Evolutionary conservation across 306 rosid species (phyloP), one percentile per base, ranked within the genome.

Genomic region (Castanea crenata): DNA sequence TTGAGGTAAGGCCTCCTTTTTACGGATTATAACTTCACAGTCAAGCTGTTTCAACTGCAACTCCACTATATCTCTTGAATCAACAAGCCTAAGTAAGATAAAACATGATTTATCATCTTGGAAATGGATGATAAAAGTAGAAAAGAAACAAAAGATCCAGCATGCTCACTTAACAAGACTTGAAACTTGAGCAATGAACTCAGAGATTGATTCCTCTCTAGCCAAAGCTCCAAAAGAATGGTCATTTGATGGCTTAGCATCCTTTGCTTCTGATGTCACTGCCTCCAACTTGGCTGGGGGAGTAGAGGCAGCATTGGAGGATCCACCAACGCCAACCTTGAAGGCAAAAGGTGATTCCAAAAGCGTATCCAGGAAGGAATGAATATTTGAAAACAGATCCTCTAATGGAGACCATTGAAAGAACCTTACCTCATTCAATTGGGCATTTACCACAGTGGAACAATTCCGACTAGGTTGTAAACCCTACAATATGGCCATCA

Each of bases 51-150:
- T 90, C 85, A 92, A 32, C 80, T 80, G 88, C 85, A 92, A 80
- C 88, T 92, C 97, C 23, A 84, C 90, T 70, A 92, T 90, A 78
- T 92, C 97, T 82, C 97, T 86, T 18, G 97, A 89, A 88, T 92
- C 95, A 78, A 92, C 97, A 79, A 92, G 92, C 86, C 97, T 92
- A 81, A 67, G 79, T 75, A 72, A 38, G 35, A 71, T 21, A 65
- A 68, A 49, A 74, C 23, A 75, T 71, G 75, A 69, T 69, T 86
- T 73, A 56, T 55, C 69, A 34, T 64, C 55, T 76, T n/a, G 1
- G 16, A n/a, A 74, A 71, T 55, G 12, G 67, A 58, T 57, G 52
- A 46, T 20, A 63, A 25, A 59, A 34, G 35, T 1, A 64, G 3
- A 55, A 55, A 35, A 59, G 69, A 56, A 80, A 55, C 35, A 74